These are phyloP conservation scores for Candida patagonica DNA, from an alignment of 805 yeast species.

Conservation along the genomic window DNA sequence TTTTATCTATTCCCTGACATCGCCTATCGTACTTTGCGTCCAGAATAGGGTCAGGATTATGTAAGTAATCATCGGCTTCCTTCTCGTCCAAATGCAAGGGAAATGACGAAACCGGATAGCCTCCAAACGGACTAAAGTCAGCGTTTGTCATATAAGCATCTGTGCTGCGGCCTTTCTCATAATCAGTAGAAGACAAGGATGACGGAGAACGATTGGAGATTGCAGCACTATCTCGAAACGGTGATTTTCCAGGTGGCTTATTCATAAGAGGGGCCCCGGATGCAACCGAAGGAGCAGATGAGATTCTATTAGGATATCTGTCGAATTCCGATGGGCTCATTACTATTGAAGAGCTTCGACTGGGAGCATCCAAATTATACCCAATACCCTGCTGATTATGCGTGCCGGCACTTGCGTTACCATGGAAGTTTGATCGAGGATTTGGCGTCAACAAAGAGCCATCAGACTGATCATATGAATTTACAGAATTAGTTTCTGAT, in stretches of 20 bases:
- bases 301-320: constrained; percentile 28
- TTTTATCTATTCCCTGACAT: constrained; percentile 27
- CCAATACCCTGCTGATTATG: neutral
- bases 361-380: constrained; percentile 11
- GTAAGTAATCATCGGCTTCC: constrained; percentile 90
- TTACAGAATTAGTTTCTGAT: constrained; percentile 19
- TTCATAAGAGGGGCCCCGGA: constrained; percentile 15
- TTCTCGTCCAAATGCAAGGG: constrained; percentile 88
- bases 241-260: constrained; percentile 3
- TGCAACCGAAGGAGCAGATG: constrained; percentile 19
- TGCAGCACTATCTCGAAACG: constrained; percentile 9
- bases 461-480: constrained; percentile 11
- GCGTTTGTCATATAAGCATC: constrained; percentile 29
- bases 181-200: constrained; percentile 15
- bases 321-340: constrained; percentile 25
- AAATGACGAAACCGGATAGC: constrained; percentile 87
- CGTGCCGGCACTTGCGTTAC: neutral
- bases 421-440: neutral
- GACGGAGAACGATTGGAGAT: constrained; percentile 17
- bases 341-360: constrained; percentile 17
- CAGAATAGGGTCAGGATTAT: constrained; percentile 90
- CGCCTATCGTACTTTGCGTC: constrained; percentile 69
- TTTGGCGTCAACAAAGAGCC: neutral
- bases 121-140: constrained; percentile 74
- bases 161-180: constrained; percentile 6